phyloP scores from a whole-genome alignment of 192 early-diverging fungal genomes.

The Linnemannia hyalina region DNA sequence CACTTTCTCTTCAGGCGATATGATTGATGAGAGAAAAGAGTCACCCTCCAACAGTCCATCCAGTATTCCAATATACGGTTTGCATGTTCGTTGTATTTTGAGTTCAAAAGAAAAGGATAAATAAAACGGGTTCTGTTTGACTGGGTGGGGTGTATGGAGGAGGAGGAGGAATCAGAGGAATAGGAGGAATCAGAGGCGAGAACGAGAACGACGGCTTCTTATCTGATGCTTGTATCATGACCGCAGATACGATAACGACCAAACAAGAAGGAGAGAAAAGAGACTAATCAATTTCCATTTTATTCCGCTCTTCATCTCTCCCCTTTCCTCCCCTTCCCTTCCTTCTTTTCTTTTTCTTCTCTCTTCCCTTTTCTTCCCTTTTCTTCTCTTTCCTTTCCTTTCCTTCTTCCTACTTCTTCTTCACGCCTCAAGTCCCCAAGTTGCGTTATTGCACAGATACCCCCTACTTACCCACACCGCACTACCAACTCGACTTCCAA shows the following conservation, averaged over 20 bases:
- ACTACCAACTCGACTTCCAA: neutral
- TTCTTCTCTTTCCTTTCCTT: neutral
- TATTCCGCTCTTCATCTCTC: slow-evolving; percentile 6
- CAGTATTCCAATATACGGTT: neutral
- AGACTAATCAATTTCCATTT: slow-evolving; percentile 1
- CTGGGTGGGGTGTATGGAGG: neutral
- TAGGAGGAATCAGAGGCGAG: neutral
- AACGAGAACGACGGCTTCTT: neutral
- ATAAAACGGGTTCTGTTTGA: neutral
- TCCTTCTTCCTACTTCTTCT: neutral
- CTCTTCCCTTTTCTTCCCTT: neutral
- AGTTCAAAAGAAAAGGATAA: neutral
- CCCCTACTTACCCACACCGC: neutral
- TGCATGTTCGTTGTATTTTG: neutral
- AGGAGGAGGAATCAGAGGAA: neutral
- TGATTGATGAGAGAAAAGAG: slow-evolving; percentile 22
- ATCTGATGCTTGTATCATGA: neutral
- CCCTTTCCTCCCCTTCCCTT: neutral
- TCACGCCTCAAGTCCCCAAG: neutral
- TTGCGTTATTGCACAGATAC: slow-evolving; percentile 3
- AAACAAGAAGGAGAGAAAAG: neutral
- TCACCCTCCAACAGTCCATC: neutral
- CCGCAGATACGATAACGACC: neutral
- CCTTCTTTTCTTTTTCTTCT: neutral
- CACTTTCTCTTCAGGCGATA: neutral